A percentile compares a stretch with the other conserved stretches of the same genome.
These are phyloP conservation scores for Kappamyces sp. DNA, from an alignment of 192 early-diverging fungal species.

Conservation along the genomic window DNA sequence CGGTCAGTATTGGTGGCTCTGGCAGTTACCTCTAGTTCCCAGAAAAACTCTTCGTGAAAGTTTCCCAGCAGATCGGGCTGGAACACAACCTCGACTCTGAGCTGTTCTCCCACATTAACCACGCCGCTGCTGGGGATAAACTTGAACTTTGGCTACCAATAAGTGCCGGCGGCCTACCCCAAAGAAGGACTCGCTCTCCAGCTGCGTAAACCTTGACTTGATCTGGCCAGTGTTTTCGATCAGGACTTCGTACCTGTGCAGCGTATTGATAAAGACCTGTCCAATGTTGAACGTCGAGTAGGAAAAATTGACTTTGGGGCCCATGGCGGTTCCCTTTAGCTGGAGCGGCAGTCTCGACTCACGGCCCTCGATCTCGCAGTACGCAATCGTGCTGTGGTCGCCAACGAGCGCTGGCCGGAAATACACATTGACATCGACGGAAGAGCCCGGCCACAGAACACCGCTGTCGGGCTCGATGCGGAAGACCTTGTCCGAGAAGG, in stretches of 20 bases:
- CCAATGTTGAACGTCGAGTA: conserved; percentile 47
- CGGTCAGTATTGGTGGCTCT: conserved; percentile 3
- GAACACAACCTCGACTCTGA: conserved; percentile 36
- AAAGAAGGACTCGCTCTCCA: conserved; percentile 25
- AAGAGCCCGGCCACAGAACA: conserved; percentile 49
- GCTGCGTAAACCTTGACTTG: conserved; percentile 25
- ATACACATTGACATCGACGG: conserved; percentile 36
- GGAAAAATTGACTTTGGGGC: conserved; percentile 49
- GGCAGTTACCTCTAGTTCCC: conserved; percentile 39
- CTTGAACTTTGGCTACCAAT: conserved; percentile 28
- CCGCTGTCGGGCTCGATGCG: conserved; percentile 38
- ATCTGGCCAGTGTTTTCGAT: conserved; percentile 56
- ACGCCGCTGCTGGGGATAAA: conserved; percentile 40
- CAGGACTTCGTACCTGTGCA: conserved; percentile 47
- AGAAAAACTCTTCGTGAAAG: conserved; percentile 51
- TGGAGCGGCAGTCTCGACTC: conserved; percentile 46
- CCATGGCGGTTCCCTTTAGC: conserved; percentile 48
- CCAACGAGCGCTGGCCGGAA: conserved; percentile 43
- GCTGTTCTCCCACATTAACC: conserved; percentile 38
- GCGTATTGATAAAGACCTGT: conserved; percentile 48
- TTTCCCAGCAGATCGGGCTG: conserved; percentile 39
- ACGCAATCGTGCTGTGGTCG: conserved; percentile 23
- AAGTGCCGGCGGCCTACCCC: conserved; percentile 5
- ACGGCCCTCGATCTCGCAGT: conserved; percentile 50
- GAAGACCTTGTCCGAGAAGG: conserved; percentile 37